Conservation (phyloP, 176 grass and related monocot species). For the Zoysia japonica region DNA sequence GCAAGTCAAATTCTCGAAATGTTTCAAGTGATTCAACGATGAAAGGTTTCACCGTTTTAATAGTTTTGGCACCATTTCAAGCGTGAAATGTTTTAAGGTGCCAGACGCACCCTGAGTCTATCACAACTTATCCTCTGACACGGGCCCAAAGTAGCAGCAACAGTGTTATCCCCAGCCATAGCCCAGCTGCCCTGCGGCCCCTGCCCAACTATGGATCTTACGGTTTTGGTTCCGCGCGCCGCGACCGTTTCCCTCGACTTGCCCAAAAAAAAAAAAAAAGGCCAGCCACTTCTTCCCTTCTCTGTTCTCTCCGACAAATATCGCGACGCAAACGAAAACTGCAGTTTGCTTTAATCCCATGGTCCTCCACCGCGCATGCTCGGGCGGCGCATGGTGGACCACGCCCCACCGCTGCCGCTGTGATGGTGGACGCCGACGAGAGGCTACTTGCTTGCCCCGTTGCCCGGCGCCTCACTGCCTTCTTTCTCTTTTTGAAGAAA, state of each 20-base stretch:
- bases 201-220: neutral
- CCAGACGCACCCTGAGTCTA: too few relatives aligned
- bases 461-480: too few relatives aligned
- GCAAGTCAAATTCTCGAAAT: too few relatives aligned
- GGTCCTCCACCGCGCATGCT: slow-evolving; percentile 17
- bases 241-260: slow-evolving; percentile 13
- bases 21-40: too few relatives aligned
- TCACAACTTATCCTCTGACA: neutral
- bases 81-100: too few relatives aligned
- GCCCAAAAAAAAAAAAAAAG: neutral
- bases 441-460: too few relatives aligned
- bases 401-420: too few relatives aligned
- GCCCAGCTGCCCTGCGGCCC: too few relatives aligned
- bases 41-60: too few relatives aligned
- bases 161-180: neutral
- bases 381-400: neutral
- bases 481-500: too few relatives aligned
- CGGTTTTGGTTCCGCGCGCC: neutral
- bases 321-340: neutral
- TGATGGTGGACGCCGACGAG: too few relatives aligned
- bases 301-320: neutral
- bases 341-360: neutral
- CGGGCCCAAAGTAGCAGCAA: neutral
- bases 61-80: too few relatives aligned
- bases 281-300: neutral